phyloP scores from a whole-genome alignment of 1,284 basidiomycete species.

The Cryptococcus hybrid region DNA sequence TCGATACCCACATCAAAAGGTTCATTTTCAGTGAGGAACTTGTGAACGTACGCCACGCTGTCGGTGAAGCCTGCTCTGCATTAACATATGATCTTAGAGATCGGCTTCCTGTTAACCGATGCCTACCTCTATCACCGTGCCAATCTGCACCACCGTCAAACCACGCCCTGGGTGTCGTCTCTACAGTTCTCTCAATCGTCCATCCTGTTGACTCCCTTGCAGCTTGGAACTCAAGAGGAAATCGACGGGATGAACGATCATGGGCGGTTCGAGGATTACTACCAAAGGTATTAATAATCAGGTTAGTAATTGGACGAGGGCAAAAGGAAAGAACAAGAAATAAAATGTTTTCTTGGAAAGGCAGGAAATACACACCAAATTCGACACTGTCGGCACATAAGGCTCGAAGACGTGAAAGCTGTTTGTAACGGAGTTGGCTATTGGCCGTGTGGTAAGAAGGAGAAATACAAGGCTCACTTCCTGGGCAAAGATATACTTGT shows the following conservation, averaged over 20 bases:
- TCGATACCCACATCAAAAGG: slow-evolving; percentile 50
- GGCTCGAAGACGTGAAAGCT: background rate
- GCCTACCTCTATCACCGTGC: no score
- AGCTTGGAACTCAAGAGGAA: background rate
- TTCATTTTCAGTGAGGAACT: slow-evolving; percentile 47
- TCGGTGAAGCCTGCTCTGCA: slow-evolving; percentile 60
- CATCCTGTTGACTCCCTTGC: slow-evolving; percentile 25
- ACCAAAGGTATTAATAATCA: no score
- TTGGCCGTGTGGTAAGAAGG: background rate
- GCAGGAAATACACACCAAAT: background rate
- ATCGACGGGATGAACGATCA: background rate
- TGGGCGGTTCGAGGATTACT: slow-evolving; percentile 1
- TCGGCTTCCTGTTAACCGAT: no score
- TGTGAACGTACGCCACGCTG: slow-evolving; percentile 52
- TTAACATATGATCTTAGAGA: background rate
- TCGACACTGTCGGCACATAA: background rate
- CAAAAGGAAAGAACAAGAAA: background rate
- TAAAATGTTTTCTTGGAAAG: background rate
- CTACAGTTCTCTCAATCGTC: slow-evolving; percentile 57
- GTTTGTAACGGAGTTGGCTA: background rate
- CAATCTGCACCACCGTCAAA: slow-evolving; percentile 45
- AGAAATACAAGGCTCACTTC: background rate
- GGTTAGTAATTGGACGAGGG: background rate
- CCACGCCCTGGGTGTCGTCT: slow-evolving; percentile 74
- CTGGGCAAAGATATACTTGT: slow-evolving; percentile 1